Percentiles rank a stretch among this genome's conserved stretches.
phyloP scores from a whole-genome alignment of 192 early-diverging fungal species.

The Backusella circina region DNA sequence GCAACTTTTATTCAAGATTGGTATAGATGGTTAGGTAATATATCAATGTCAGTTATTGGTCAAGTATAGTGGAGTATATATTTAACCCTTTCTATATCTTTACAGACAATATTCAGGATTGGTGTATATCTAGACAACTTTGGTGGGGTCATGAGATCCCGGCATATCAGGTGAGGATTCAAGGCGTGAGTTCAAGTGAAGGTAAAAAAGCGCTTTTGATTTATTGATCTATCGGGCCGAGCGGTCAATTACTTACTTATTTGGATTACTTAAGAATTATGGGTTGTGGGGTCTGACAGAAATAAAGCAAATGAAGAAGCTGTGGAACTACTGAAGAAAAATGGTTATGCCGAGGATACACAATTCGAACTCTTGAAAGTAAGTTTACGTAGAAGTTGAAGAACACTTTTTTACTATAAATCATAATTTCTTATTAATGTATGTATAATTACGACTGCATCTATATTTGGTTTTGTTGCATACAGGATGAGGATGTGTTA shows the following conservation, averaged over 20 bases:
- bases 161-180: conserved; percentile 72
- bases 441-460: not conserved
- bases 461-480: conserved; percentile 35
- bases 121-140: conserved; percentile 96
- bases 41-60: not conserved
- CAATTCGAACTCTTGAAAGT: conserved; percentile 27
- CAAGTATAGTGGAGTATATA: not conserved
- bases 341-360: conserved; percentile 36
- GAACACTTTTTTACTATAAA: not conserved
- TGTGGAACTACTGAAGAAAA: conserved; percentile 38
- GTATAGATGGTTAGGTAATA: conserved; percentile 84
- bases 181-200: conserved; percentile 14
- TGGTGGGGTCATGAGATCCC: conserved; percentile 99
- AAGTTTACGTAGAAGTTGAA: not conserved
- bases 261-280: conserved; percentile 33
- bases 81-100: not conserved
- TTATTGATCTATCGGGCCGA: not conserved
- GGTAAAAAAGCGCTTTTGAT: not conserved
- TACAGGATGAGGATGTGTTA: conserved; percentile 88
- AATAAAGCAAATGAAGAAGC: conserved; percentile 58
- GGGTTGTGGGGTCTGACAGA: conserved; percentile 63
- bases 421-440: not conserved
- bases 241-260: not conserved
- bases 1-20: conserved; percentile 73
- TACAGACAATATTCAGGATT: conserved; percentile 79